Evolutionary conservation across 2,329 filamentous ascomycete genomes (phyloP), one percentile per base, ranked within the genome.

Genomic region (Akanthomyces lecanii): DNA sequence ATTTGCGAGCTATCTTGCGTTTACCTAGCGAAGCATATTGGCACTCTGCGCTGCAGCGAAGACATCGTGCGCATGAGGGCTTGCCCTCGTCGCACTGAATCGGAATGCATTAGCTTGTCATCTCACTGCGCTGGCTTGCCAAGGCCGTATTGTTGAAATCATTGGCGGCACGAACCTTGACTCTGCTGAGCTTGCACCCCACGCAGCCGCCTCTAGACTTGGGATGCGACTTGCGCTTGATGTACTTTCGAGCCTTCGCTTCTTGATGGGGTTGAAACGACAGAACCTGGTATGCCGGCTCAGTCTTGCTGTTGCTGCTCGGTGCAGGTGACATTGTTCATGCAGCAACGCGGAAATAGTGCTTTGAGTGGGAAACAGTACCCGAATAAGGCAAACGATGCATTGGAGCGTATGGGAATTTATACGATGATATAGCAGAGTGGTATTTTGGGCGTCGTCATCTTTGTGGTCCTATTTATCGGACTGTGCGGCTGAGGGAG

Each of bases 41-140:
- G 44, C 69, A 70, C 4, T 64, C 48, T 23, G 63, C 52, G n/a
- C 64, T 59, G 51, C 65, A 67, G 25, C 68, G 66, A 21, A 23
- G 47, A 47, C 69, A 71, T 21, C 69, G 65, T n/a, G 58, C 18
- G 55, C 69, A 71, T 1, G 58, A 51, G 2, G 69, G 69, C 33
- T 67, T 69, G 18, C 44, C 53, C 64, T 69, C 65, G 45, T 69
- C 67, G 60, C 67, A 68, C 66, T 69, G 53, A 42, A 62, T 11
- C 7, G 51, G 36, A 62, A 51, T 12, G n/a, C 11, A 23, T 60
- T 7, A 53, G 58, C 18, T n/a, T 18, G 28, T 18, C 23, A 11
- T 16, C 47, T 52, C 21, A 16, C 12, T 7, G 14, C 21, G 14
- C 18, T 3, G 42, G 12, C 10, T 36, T 36, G 23, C 5, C 8